Conservation (phyloP, 495 filamentous ascomycete species). For the Xylaria grammica region DNA sequence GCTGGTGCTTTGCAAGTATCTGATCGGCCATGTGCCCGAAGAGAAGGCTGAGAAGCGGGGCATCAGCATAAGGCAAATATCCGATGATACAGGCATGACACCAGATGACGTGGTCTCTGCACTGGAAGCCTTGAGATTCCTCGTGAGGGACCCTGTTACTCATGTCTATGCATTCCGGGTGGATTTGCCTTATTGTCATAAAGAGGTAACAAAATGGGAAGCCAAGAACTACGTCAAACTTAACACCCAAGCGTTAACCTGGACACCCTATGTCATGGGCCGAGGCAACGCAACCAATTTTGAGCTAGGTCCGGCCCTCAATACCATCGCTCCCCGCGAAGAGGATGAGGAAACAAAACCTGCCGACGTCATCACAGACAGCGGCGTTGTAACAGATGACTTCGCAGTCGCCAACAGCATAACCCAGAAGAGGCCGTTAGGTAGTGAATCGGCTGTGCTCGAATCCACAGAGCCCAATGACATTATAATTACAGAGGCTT, state of each 20-base stretch:
- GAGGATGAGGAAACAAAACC: constrained; percentile 64
- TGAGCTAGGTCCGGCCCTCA: constrained; percentile 80
- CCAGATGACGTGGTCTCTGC: constrained; percentile 95
- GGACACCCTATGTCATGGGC: constrained; percentile 99
- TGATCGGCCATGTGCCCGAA: constrained; percentile 56
- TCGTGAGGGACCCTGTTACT: constrained; percentile 89
- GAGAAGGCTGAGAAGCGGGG: constrained; percentile 61
- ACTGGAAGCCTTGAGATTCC: constrained; percentile 82
- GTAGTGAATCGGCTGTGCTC: constrained; percentile 35
- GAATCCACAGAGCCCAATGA: constrained; percentile 53
- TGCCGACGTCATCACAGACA: constrained; percentile 33
- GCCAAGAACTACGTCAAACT: constrained; percentile 84
- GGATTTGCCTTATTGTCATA: constrained; percentile 78
- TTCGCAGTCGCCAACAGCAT: constrained; percentile 30
- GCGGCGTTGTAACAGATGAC: constrained; percentile 40
- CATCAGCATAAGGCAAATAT: constrained; percentile 78
- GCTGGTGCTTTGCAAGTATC: constrained; percentile 76
- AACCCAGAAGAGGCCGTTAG: constrained; percentile 22
- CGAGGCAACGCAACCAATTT: constrained; percentile 81
- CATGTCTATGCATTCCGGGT: constrained; percentile 86
- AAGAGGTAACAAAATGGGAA: constrained; percentile 87
- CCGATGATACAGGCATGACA: constrained; percentile 91
- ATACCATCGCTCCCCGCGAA: constrained; percentile 85
- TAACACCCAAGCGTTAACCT: constrained; percentile 79
- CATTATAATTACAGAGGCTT: constrained; percentile 34